Percentiles rank a stretch among this genome's conserved stretches.
Conservation (phyloP, 441 rosid species). For the Brassica hybrid region DNA sequence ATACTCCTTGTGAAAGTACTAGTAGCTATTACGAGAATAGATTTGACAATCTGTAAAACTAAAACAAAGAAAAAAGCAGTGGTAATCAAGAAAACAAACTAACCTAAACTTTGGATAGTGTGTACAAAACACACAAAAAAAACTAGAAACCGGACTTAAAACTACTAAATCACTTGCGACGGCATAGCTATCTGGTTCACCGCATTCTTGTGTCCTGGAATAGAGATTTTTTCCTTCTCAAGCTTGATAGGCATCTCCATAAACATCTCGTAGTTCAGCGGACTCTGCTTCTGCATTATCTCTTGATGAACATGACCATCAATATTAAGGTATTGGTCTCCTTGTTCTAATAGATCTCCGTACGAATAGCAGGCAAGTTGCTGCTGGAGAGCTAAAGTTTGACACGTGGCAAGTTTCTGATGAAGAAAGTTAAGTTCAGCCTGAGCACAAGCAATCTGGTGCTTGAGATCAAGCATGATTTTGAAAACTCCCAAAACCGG, state of each 20-base stretch:
- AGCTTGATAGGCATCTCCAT: neutral
- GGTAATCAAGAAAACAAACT: too few relatives aligned
- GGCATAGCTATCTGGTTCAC: conserved; percentile 13
- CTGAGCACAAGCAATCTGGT: neutral
- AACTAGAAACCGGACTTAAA: neutral
- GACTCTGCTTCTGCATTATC: conserved; percentile 16
- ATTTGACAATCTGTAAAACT: too few relatives aligned
- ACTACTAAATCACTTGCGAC: neutral
- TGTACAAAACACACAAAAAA: too few relatives aligned
- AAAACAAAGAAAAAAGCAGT: too few relatives aligned
- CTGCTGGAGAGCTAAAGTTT: conserved; percentile 1
- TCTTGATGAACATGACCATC: conserved; percentile 14
- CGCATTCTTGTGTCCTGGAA: neutral
- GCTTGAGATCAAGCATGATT: conserved; percentile 18
- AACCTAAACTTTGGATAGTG: too few relatives aligned
- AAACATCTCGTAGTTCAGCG: conserved; percentile 8
- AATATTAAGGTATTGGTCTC: neutral
- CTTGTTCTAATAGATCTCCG: conserved; percentile 15
- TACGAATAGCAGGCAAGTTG: conserved; percentile 11
- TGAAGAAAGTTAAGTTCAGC: conserved; percentile 17
- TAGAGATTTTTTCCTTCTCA: neutral
- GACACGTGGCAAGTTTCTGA: conserved; percentile 26
- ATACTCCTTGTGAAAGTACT: too few relatives aligned
- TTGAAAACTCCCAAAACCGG: conserved; percentile 42
- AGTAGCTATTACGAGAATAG: too few relatives aligned